Evolutionary conservation across 2,329 filamentous ascomycete species (phyloP).

Genomic region (Diaporthe velutina): DNA sequence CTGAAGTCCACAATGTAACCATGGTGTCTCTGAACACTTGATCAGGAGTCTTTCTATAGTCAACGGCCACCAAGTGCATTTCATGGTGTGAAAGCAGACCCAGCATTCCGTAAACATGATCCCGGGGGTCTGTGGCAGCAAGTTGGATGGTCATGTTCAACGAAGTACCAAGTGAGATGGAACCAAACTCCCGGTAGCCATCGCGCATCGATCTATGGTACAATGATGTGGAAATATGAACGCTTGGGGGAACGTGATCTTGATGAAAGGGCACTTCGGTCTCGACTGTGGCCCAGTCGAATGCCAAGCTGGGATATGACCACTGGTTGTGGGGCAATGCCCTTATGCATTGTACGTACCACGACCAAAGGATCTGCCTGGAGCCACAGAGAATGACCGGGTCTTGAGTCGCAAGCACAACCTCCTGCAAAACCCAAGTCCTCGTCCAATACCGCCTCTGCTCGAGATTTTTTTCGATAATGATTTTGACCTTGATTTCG

Average conservation of each 20-base stretch:
- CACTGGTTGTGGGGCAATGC: rapidly evolving
- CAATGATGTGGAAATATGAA: no score
- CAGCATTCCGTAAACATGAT: not conserved
- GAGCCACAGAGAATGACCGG: not conserved
- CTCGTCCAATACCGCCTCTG: not conserved
- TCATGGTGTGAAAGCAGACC: not conserved
- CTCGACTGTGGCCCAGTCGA: not conserved
- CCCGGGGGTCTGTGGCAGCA: not conserved
- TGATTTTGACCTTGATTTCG: not conserved
- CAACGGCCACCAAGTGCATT: not conserved
- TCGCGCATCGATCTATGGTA: not conserved
- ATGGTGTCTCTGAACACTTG: not conserved
- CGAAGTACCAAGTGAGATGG: not conserved
- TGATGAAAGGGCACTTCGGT: not conserved
- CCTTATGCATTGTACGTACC: not conserved
- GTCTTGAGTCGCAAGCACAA: not conserved
- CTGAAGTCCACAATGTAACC: not conserved
- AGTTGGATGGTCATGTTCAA: not conserved
- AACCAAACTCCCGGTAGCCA: not conserved
- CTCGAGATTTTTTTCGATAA: not conserved
- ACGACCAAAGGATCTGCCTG: not conserved
- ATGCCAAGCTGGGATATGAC: no score
- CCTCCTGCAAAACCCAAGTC: not conserved
- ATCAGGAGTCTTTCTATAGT: not conserved
- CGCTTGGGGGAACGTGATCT: no score